Conservation (phyloP, 345 rosid species). For the Salix brachista region DNA sequence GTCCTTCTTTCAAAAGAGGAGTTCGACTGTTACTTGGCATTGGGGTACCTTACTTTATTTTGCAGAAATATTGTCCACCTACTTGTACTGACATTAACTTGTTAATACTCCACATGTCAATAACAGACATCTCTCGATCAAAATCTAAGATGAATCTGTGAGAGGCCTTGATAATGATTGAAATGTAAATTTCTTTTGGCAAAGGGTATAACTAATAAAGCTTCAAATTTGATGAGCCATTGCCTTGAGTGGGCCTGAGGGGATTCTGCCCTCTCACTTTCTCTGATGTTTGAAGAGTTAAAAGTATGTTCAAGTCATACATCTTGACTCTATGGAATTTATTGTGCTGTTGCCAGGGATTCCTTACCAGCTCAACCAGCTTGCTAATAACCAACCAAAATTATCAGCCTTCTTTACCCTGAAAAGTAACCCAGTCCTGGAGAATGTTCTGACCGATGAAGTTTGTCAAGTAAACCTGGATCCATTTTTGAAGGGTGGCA, state of each 20-base stretch:
- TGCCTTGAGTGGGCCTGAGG: neutral
- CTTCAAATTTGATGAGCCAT: too few species aligned
- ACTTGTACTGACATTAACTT: too few species aligned
- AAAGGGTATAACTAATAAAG: too few species aligned
- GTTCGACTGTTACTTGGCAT: too few species aligned
- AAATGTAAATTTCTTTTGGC: neutral
- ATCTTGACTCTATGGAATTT: slow-evolving; percentile 11
- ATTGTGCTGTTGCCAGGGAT: slow-evolving; percentile 48
- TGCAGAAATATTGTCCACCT: too few species aligned
- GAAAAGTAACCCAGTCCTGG: slow-evolving; percentile 28
- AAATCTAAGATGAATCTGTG: neutral
- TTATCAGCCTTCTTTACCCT: slow-evolving; percentile 68
- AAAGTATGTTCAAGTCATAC: neutral
- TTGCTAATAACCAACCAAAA: slow-evolving; percentile 75
- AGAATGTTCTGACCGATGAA: slow-evolving; percentile 23
- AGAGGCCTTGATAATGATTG: neutral
- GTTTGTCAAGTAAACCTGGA: slow-evolving; percentile 32
- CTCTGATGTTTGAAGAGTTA: neutral
- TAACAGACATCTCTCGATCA: too few species aligned
- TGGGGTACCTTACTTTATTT: too few species aligned
- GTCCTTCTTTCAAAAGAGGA: too few species aligned
- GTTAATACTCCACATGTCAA: too few species aligned
- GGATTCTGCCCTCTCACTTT: neutral
- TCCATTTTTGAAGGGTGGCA: slow-evolving; percentile 36
- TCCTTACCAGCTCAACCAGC: slow-evolving; percentile 85